Conservation (phyloP, 2,329 filamentous ascomycete species). For the Aspergillus cejpii region DNA sequence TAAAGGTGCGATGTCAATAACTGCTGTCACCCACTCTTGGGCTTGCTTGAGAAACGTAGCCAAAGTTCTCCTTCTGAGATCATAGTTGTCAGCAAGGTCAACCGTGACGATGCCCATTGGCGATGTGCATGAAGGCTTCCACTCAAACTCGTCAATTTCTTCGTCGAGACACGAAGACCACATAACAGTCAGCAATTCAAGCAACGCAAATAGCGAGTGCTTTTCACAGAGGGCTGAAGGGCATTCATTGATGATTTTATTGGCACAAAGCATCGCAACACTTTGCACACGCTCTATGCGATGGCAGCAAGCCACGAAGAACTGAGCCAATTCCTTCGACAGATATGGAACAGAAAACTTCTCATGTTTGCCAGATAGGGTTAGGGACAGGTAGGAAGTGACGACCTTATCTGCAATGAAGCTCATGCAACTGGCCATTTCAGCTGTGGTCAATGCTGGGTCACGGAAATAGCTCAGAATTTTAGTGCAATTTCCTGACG, state of each 20-base stretch:
- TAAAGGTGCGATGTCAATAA: slow-evolving; percentile 77
- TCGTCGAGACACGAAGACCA: slow-evolving; percentile 92
- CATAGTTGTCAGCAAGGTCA: slow-evolving; percentile 89
- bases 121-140: slow-evolving; percentile 73
- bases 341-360: slow-evolving; percentile 85
- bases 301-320: slow-evolving; percentile 88
- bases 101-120: slow-evolving; percentile 70
- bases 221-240: slow-evolving; percentile 88
- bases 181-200: slow-evolving; percentile 89
- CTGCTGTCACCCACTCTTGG: slow-evolving; percentile 69
- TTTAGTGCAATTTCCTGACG: slow-evolving; percentile 82
- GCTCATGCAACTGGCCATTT: slow-evolving; percentile 57
- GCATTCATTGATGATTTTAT: slow-evolving; percentile 74
- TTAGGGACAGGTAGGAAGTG: slow-evolving; percentile 70
- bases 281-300: slow-evolving; percentile 86
- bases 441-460: slow-evolving; percentile 62
- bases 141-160: slow-evolving; percentile 89
- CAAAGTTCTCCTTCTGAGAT: slow-evolving; percentile 71
- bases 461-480: slow-evolving; percentile 92
- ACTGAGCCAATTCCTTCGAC: slow-evolving; percentile 75
- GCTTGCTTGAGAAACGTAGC: slow-evolving; percentile 70
- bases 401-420: slow-evolving; percentile 63
- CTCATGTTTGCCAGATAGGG: slow-evolving; percentile 62
- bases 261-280: slow-evolving; percentile 73
- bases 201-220: slow-evolving; percentile 80